Conservation (phyloP, 805 yeast species). For the Peterozyma toletana region DNA sequence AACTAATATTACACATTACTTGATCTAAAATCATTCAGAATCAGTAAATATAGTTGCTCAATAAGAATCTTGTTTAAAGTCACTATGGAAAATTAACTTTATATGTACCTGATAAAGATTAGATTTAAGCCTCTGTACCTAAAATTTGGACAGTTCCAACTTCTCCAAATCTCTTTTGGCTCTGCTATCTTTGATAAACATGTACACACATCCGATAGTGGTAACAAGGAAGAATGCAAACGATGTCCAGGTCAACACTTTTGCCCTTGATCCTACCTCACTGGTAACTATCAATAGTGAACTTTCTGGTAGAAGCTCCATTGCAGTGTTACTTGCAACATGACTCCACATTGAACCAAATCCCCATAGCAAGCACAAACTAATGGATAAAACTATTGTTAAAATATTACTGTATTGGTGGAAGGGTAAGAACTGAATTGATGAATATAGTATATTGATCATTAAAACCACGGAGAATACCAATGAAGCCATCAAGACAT, state of each 20-base stretch:
- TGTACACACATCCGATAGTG: conserved; percentile 26
- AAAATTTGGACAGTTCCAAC: no score
- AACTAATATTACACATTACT: no score
- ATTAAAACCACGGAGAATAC: conserved; percentile 34
- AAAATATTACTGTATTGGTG: conserved; percentile 18
- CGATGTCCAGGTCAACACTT: conserved; percentile 54
- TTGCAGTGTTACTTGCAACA: conserved; percentile 43
- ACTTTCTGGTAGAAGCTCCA: conserved; percentile 35
- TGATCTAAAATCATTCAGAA: no score
- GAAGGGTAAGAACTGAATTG: conserved; percentile 44
- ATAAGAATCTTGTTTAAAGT: no score
- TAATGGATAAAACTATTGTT: conserved; percentile 24
- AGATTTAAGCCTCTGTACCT: no score
- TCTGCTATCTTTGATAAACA: not conserved
- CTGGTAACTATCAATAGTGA: conserved; percentile 43
- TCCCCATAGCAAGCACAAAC: conserved; percentile 47
- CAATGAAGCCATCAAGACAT: conserved; percentile 40
- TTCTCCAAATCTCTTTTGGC: no score
- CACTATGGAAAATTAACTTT: no score
- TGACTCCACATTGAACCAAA: conserved; percentile 59
- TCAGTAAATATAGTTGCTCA: no score
- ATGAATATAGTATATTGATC: conserved; percentile 31
- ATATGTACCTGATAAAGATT: no score
- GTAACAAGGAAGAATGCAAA: conserved; percentile 40
- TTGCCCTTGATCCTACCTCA: conserved; percentile 41